A percentile compares a stretch with the other conserved stretches of the same genome.
Conservation (phyloP, 805 yeast genomes). For the Jamesozyma gamospora region DNA sequence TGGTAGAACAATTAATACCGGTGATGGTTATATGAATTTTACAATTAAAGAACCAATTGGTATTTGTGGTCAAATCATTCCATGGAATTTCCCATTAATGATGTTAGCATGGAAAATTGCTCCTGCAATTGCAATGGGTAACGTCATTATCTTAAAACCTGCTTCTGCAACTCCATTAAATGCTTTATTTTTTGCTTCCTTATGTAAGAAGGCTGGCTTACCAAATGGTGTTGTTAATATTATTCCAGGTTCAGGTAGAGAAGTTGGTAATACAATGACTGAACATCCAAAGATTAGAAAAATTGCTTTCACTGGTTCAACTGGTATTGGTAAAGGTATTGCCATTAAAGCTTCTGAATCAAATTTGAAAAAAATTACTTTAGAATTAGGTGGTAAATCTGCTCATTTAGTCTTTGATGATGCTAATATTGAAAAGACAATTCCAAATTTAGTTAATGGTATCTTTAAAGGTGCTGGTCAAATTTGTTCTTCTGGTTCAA, state of each 20-base stretch:
- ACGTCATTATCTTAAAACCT: conserved; percentile 62
- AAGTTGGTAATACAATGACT: conserved; percentile 62
- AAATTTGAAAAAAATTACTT: conserved; percentile 67
- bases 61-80: conserved; percentile 75
- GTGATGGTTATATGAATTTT: conserved; percentile 51
- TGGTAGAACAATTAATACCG: conserved; percentile 58
- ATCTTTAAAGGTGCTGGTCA: conserved; percentile 76
- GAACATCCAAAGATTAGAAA: conserved; percentile 62
- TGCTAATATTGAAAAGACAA: conserved; percentile 45
- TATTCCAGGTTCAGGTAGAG: conserved; percentile 65
- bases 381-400: conserved; percentile 79
- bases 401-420: conserved; percentile 68
- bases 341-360: conserved; percentile 61
- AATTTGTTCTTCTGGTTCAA: conserved; percentile 75
- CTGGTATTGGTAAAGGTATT: conserved; percentile 62
- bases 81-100: conserved; percentile 79
- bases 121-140: conserved; percentile 71
- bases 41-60: conserved; percentile 69
- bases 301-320: conserved; percentile 76
- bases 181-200: conserved; percentile 52
- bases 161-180: conserved; percentile 73
- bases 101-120: conserved; percentile 76
- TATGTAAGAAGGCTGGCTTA: conserved; percentile 57
- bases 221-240: conserved; percentile 71
- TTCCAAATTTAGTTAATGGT: conserved; percentile 48